phyloP scores from a whole-genome alignment of 208 protist species.

The Porcisia deanei region DNA sequence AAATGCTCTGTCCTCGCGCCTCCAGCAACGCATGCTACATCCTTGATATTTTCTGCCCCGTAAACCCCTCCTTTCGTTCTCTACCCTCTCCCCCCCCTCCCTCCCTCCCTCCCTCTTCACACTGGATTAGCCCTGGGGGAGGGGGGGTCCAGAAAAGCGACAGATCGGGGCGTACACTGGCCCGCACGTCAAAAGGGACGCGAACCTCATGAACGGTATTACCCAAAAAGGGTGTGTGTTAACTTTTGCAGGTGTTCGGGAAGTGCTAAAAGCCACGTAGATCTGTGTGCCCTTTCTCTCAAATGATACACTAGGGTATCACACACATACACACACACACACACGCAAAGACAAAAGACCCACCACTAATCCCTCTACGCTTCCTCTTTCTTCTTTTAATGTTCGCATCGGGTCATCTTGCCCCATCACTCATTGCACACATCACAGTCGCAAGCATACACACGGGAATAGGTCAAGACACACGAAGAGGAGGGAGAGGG shows the following conservation, averaged over 20 bases:
- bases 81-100: neutral
- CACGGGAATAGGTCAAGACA: neutral
- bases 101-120: neutral
- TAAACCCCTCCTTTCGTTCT: neutral
- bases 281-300: neutral
- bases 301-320: neutral
- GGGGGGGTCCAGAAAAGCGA: no score
- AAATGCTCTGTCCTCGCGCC: neutral
- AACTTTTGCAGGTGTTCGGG: no score
- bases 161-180: no score
- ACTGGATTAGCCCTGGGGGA: no score
- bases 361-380: no score
- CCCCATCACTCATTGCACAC: no score
- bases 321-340: slow-evolving; percentile 11
- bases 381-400: no score
- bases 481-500: neutral
- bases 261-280: neutral
- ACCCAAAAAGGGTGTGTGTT: no score
- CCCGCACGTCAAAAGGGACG: no score
- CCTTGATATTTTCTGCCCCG: neutral
- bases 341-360: neutral
- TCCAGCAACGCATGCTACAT: neutral
- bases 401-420: no score
- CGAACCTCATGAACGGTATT: no score
- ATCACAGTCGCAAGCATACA: no score